Evolutionary conservation across 768 basidiomycete genomes (phyloP), one percentile per base, ranked within the genome.

Genomic region (Phaeolepiota aurea): DNA sequence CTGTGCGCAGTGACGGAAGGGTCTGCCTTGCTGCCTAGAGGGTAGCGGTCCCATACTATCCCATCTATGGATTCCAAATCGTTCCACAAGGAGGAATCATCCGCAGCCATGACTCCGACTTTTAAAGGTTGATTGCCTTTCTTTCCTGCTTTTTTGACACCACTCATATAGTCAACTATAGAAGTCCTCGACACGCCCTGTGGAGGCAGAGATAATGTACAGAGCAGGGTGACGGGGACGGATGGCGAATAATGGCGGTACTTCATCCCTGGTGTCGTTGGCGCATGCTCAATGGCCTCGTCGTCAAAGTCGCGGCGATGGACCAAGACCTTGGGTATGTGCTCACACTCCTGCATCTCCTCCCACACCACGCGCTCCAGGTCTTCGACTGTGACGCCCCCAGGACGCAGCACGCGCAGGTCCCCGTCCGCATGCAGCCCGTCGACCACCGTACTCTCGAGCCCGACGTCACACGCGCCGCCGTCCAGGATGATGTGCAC

Each of bases 191-290:
- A 37, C n/a, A 48, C 44, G 15, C 61, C 63, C 4, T 40, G 15
- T 4, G 75, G 69, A 18, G 72, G 68, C 32, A 52, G 45, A n/a
- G 71, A 62, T 3, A 61, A 49, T 2, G 78, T 76, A 46, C 74
- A 69, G 28, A 91, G 64, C 4, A 98, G 73, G 15, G 75, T 76
- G 20, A 97, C 87, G 2, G 91, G 90, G 3, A 92, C 81, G 1
- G 82, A 66, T 2, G 96, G 96, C 16, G 93, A 86, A 58, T 99
- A 99, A 63, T 99, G 96, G 38, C 84, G 77, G 59, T 99, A 99
- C 63, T 99, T 99, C 93, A 97, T 96, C 21, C 96, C 96, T 2
- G 96, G 96, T 0, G 96, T 98, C 5, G 90, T 91, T 5, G 96
- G 96, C 0, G 80, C 75, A 28, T 69, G 66, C 56, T 90, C 87